These are phyloP conservation scores for Boechera stricta DNA, from an alignment of 345 rosid genomes.

Conservation along the genomic window DNA sequence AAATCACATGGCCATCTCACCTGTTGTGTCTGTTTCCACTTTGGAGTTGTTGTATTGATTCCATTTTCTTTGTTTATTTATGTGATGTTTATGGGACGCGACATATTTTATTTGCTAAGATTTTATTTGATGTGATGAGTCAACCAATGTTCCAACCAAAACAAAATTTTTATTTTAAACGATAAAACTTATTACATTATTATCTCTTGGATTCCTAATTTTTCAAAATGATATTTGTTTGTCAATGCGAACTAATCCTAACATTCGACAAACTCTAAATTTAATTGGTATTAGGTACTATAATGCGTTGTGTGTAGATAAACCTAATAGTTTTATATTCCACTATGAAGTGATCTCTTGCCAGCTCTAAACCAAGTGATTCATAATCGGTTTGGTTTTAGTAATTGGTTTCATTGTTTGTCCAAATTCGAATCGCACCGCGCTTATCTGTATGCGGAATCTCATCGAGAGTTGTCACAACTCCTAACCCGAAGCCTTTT, in stretches of 20 bases:
- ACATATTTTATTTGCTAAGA: constrained; percentile 10
- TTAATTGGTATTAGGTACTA: background rate
- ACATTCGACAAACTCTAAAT: background rate
- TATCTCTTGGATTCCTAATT: background rate
- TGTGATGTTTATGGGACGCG: constrained; percentile 13
- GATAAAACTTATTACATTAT: too few species aligned
- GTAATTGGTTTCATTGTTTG: too few species aligned
- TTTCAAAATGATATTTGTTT: constrained; percentile 1
- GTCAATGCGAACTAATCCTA: background rate
- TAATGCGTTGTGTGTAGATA: background rate
- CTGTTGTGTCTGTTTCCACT: constrained; percentile 39
- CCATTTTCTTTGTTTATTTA: constrained; percentile 36
- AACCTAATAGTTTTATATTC: background rate
- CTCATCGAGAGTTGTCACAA: background rate
- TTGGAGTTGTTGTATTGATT: constrained; percentile 36
- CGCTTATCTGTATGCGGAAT: background rate
- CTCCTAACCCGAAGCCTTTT: background rate
- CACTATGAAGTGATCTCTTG: background rate
- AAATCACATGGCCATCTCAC: constrained; percentile 46
- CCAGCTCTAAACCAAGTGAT: background rate
- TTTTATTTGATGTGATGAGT: constrained; percentile 27
- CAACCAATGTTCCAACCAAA: constrained; percentile 9
- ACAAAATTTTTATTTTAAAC: background rate
- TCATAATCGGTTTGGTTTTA: background rate
- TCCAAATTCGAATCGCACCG: too few species aligned